phyloP scores from a whole-genome alignment of 75 land plant species.

The Adiantum capillusveneris region DNA sequence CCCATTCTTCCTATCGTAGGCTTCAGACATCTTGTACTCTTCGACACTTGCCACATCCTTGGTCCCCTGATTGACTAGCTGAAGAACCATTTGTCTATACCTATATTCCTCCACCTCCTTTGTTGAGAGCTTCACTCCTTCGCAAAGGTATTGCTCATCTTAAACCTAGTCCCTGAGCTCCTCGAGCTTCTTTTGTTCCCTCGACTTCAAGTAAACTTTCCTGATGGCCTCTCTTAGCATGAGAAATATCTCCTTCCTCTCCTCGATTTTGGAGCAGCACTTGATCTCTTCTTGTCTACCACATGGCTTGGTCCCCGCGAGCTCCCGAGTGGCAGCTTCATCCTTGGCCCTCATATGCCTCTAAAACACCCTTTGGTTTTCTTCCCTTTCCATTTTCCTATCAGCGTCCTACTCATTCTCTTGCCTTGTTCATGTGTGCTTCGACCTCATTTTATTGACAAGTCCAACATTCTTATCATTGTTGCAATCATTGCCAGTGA shows the following conservation, averaged over 20 bases:
- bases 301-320: conserved; percentile 55
- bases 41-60: conserved; percentile 51
- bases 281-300: conserved; percentile 69
- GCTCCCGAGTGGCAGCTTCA: conserved; percentile 78
- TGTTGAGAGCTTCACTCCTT: conserved; percentile 70
- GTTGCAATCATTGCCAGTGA: conserved; percentile 67
- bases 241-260: conserved; percentile 38
- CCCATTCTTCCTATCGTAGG: conserved; percentile 73
- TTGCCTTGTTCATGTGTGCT: conserved; percentile 17
- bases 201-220: conserved; percentile 78
- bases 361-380: conserved; percentile 73
- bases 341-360: conserved; percentile 73
- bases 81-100: conserved; percentile 75
- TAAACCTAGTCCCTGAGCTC: conserved; percentile 68
- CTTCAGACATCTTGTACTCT: conserved; percentile 94
- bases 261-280: conserved; percentile 64
- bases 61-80: conserved; percentile 55
- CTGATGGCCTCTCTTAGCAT: conserved; percentile 69
- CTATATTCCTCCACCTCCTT: conserved; percentile 61
- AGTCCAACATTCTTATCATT: conserved; percentile 26
- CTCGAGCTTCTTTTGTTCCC: conserved; percentile 82
- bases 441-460: not conserved
- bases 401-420: conserved; percentile 35
- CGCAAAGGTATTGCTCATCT: conserved; percentile 85
- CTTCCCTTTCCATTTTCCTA: conserved; percentile 63